phyloP scores from a whole-genome alignment of 2,329 filamentous ascomycete genomes.

The Fusarium pilosicola region DNA sequence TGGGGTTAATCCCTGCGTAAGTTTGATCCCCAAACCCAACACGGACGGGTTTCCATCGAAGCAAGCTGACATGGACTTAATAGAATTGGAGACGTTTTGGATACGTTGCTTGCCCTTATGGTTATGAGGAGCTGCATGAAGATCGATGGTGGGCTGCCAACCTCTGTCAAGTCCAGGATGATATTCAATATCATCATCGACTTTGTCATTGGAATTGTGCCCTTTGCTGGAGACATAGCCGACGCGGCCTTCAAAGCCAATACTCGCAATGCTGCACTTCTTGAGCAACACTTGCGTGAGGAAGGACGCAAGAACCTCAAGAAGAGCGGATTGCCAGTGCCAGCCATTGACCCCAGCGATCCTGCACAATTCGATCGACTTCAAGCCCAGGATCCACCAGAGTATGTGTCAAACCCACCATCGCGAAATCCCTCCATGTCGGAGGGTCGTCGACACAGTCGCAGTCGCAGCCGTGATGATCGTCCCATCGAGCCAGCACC shows the following conservation, averaged over 20 bases:
- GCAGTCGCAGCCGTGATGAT: slow-evolving; percentile 20
- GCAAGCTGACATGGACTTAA: slow-evolving; percentile 30
- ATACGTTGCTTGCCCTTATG: slow-evolving; percentile 78
- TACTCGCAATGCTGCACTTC: slow-evolving; percentile 76
- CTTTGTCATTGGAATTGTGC: slow-evolving; percentile 77
- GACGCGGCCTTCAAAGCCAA: slow-evolving; percentile 81
- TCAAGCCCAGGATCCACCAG: slow-evolving; percentile 43
- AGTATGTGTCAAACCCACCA: slow-evolving; percentile 43
- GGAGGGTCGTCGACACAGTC: slow-evolving; percentile 32
- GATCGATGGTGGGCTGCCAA: slow-evolving; percentile 80
- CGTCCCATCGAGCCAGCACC: slow-evolving; percentile 43
- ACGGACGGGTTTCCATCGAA: not conserved
- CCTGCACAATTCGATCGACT: slow-evolving; percentile 61
- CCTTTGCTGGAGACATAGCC: slow-evolving; percentile 78
- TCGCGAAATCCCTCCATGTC: slow-evolving; percentile 41
- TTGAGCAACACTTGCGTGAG: slow-evolving; percentile 74
- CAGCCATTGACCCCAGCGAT: slow-evolving; percentile 62
- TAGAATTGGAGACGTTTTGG: slow-evolving; percentile 79
- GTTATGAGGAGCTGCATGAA: slow-evolving; percentile 78
- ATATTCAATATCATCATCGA: slow-evolving; percentile 80
- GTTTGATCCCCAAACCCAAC: slow-evolving; percentile 48
- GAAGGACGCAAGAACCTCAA: slow-evolving; percentile 70
- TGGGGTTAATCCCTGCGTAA: slow-evolving; percentile 84
- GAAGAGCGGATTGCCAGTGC: slow-evolving; percentile 57
- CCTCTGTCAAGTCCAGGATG: slow-evolving; percentile 74